These are phyloP conservation scores for Cercospora sp. DNA, from an alignment of 2,329 filamentous ascomycete species.

Conservation along the genomic window DNA sequence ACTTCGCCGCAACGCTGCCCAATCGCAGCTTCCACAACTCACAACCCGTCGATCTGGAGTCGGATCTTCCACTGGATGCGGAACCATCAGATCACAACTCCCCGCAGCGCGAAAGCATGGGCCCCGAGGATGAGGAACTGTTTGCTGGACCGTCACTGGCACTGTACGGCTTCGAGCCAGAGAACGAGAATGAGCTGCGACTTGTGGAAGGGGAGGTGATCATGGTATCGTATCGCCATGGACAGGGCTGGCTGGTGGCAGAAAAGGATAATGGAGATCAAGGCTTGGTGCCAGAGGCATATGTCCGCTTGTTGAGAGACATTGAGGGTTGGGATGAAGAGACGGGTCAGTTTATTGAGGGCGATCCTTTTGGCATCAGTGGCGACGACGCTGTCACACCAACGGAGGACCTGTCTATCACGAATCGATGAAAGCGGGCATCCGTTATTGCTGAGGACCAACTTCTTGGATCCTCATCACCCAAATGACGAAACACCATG, in stretches of 20 bases:
- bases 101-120: conserved; percentile 34
- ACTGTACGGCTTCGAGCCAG: conserved; percentile 88
- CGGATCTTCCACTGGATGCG: conserved; percentile 36
- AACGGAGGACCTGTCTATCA: background rate
- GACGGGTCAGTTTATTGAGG: conserved; percentile 72
- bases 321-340: conserved; percentile 82
- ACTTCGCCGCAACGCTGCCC: conserved; percentile 48
- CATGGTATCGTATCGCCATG: conserved; percentile 92
- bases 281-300: conserved; percentile 93
- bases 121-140: conserved; percentile 81
- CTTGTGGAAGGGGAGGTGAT: conserved; percentile 94
- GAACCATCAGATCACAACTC: conserved; percentile 30
- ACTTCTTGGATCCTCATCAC: background rate
- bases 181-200: conserved; percentile 95
- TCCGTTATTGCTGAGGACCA: background rate
- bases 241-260: conserved; percentile 95
- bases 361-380: conserved; percentile 32
- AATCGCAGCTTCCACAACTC: conserved; percentile 31
- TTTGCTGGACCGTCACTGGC: conserved; percentile 97
- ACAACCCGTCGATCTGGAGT: conserved; percentile 27
- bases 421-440: background rate
- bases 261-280: conserved; percentile 94
- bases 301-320: conserved; percentile 86
- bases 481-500: background rate
- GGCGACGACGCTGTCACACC: conserved; percentile 7